Evolutionary conservation across 2,329 filamentous ascomycete species (phyloP), one percentile per base, ranked within the genome.

Genomic region (Hypoxylon sp.): DNA sequence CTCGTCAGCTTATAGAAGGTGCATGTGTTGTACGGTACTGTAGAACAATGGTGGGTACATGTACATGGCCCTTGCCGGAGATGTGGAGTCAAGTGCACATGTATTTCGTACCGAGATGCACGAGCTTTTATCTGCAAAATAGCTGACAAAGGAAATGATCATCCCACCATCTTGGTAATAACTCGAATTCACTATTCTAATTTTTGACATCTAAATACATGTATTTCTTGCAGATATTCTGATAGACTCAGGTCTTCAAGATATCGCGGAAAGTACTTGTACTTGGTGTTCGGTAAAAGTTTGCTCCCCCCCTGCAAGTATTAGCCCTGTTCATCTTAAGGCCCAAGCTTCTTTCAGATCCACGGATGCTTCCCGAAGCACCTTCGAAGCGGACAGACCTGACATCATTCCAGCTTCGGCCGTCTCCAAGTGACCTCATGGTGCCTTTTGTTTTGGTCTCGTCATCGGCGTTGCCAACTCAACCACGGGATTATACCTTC

Each of bases 341-440:
- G 56, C 41, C 58, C 56, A 52, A 67, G 55, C 55, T 58, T 48
- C 57, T 50, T 28, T 59, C 13, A 57, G 59, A 57, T 55, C 63
- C 64, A 69, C 57, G 56, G 67, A 65, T 67, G 57, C 55, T 68
- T 70, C 68, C 68, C 64, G 64, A 69, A 69, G 56, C 57, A 48
- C 23, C 17, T 59, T 66, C 17, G 19, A 57, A 57, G 11, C 17
- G 52, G 50, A 56, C 60, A 55, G 51, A 61, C 38, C 57, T 71
- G 68, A 71, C 68, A 71, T 71, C 68, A 71, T 71, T 45, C 38
- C 13, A 41, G 25, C 43, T 45, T 58, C 56, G 46, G 56, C 45
- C 59, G 41, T 55, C 46, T 60, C 65, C 65, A 68, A 71, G 68
- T 71, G 68, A 71, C 68, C 68, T 71, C 68, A 71, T 71, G 68